Conservation (phyloP, 176 grass and related monocot genomes). For the Aegilops sharonensis region DNA sequence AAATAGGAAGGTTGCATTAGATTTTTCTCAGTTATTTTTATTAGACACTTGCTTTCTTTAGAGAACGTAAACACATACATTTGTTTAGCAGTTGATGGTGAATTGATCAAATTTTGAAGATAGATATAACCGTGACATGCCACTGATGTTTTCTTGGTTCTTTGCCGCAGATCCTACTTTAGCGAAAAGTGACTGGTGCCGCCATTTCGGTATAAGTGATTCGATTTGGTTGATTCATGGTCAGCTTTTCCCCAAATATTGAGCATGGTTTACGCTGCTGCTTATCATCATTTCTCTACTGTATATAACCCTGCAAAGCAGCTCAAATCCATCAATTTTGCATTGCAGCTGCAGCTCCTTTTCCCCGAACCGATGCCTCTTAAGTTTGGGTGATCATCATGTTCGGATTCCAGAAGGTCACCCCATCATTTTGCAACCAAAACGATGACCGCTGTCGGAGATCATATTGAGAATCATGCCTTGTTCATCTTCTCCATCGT, state of each 20-base stretch:
- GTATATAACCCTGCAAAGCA: neutral
- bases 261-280: conserved; percentile 20
- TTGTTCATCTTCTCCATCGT: neutral
- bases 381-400: conserved; percentile 17
- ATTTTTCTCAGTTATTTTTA: conserved; percentile 18
- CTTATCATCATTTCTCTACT: conserved; percentile 29
- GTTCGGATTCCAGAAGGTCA: conserved; percentile 34
- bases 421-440: conserved; percentile 22
- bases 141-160: conserved; percentile 4
- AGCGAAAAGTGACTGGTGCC: neutral
- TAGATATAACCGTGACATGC: neutral
- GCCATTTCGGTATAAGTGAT: neutral
- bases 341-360: conserved; percentile 1
- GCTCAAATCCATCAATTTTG: conserved; percentile 28
- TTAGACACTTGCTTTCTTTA: neutral
- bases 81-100: neutral
- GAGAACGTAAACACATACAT: neutral
- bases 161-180: conserved; percentile 10
- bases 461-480: conserved; percentile 19
- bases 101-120: neutral
- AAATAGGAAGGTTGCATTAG: neutral
- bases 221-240: conserved; percentile 6
- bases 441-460: conserved; percentile 22
- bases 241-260: conserved; percentile 18
- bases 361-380: neutral